Evolutionary conservation across 2,329 filamentous ascomycete genomes (phyloP).

Genomic region (Paracoccidioides brasiliensis): DNA sequence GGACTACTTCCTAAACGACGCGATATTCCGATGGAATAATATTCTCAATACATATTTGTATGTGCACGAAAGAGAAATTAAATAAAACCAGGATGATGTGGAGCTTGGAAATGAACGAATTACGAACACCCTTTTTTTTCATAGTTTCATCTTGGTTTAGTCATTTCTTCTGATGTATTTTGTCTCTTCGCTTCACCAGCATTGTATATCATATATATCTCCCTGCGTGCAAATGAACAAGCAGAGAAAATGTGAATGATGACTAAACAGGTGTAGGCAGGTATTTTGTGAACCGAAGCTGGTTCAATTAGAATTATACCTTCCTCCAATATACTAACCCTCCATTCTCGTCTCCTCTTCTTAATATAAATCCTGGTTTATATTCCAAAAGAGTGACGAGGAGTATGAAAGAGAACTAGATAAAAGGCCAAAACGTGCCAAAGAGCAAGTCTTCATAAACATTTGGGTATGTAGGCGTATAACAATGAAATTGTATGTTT

Average conservation of each 20-base stretch:
- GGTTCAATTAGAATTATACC: not conserved
- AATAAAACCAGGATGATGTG: not conserved
- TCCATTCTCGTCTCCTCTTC: not conserved
- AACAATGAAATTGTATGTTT: no score
- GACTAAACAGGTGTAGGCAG: not conserved
- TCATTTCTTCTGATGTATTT: not conserved
- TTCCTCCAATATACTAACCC: not conserved
- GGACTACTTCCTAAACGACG: not conserved
- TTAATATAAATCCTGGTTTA: no score
- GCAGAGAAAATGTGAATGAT: not conserved
- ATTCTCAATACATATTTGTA: not conserved
- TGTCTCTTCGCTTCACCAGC: not conserved
- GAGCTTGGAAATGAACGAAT: slow-evolving; percentile 2
- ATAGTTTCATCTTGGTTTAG: not conserved
- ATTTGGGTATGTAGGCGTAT: not conserved
- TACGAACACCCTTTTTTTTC: not conserved
- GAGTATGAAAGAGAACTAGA: not conserved
- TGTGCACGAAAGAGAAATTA: not conserved
- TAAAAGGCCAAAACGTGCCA: not conserved
- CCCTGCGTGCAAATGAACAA: not conserved
- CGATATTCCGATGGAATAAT: not conserved
- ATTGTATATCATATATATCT: not conserved
- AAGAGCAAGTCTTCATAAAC: not conserved
- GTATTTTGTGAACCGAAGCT: not conserved
- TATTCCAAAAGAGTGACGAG: no score